Percentiles rank a stretch among this genome's conserved stretches.
phyloP scores from a whole-genome alignment of 2,329 filamentous ascomycete species.

The Colletotrichum incanum region DNA sequence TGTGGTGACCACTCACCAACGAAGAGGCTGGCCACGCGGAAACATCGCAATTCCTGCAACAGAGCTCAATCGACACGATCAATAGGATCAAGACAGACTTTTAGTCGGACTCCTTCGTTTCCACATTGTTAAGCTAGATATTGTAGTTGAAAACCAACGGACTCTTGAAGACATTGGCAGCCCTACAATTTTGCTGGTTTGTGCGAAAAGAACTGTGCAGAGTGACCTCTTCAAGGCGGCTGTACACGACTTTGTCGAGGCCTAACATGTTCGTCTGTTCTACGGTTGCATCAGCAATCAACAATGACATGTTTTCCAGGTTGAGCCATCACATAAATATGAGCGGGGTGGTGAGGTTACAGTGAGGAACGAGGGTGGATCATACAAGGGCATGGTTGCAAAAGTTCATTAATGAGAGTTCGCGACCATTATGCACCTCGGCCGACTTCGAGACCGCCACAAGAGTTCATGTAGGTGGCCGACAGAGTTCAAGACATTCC shows the following conservation, averaged over 20 bases:
- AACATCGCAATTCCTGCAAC: background rate
- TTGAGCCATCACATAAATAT: background rate
- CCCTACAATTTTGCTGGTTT: no score
- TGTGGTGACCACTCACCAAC: no score
- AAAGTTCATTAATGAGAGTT: constrained; percentile 19
- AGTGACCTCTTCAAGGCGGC: background rate
- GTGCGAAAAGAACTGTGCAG: no score
- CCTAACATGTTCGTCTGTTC: constrained; percentile 31
- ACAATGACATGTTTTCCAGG: constrained; percentile 13
- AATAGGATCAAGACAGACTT: background rate
- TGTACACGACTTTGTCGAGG: background rate
- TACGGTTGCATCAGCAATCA: background rate
- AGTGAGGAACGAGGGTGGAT: background rate
- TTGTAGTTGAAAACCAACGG: background rate
- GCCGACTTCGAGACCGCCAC: background rate
- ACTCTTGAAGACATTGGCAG: background rate
- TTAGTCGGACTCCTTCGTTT: background rate
- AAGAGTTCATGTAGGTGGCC: background rate
- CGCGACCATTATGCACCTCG: constrained; percentile 21
- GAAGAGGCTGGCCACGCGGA: background rate
- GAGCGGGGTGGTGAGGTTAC: constrained; percentile 25
- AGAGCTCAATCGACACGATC: background rate
- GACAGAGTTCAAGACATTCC: constrained; percentile 3
- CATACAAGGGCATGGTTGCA: constrained; percentile 8
- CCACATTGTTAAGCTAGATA: background rate